These are phyloP conservation scores for Annona squamosa DNA, from an alignment of 164 flowering plant genomes.

Conservation along the genomic window DNA sequence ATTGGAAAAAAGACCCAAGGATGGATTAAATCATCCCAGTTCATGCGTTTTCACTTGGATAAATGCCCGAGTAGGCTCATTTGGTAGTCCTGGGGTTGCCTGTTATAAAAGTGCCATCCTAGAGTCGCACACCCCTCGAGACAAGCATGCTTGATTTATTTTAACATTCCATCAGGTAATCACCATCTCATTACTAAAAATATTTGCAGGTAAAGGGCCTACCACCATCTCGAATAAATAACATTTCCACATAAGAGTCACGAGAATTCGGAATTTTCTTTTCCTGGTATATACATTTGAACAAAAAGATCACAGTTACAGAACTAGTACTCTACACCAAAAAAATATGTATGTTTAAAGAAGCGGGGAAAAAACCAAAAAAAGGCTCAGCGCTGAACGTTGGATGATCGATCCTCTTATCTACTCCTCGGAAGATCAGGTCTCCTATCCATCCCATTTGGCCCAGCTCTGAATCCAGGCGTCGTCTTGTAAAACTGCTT, in stretches of 20 bases:
- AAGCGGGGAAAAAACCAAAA: neutral
- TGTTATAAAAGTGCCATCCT: too few species aligned
- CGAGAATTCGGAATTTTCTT: neutral
- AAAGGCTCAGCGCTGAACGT: neutral
- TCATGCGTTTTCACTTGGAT: too few species aligned
- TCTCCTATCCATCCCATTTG: conserved; percentile 16
- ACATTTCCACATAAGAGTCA: neutral
- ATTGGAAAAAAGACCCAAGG: too few species aligned
- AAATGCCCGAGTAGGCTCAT: too few species aligned
- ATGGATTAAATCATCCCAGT: too few species aligned
- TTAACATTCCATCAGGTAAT: too few species aligned
- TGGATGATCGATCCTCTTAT: conserved; percentile 15
- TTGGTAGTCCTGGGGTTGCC: too few species aligned
- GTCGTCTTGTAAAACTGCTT: conserved; percentile 22
- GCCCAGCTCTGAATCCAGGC: conserved; percentile 11
- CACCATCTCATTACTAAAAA: too few species aligned
- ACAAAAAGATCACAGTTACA: conserved; percentile 1
- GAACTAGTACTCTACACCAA: conserved; percentile 3
- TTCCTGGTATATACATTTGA: neutral
- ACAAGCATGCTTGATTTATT: too few species aligned
- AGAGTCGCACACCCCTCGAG: too few species aligned
- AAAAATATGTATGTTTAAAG: neutral
- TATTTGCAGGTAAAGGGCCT: too few species aligned
- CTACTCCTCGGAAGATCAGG: conserved; percentile 28
- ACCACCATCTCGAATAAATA: too few species aligned